Evolutionary conservation across 2,329 filamentous ascomycete species (phyloP).

Genomic region (Colletotrichum destructivum): DNA sequence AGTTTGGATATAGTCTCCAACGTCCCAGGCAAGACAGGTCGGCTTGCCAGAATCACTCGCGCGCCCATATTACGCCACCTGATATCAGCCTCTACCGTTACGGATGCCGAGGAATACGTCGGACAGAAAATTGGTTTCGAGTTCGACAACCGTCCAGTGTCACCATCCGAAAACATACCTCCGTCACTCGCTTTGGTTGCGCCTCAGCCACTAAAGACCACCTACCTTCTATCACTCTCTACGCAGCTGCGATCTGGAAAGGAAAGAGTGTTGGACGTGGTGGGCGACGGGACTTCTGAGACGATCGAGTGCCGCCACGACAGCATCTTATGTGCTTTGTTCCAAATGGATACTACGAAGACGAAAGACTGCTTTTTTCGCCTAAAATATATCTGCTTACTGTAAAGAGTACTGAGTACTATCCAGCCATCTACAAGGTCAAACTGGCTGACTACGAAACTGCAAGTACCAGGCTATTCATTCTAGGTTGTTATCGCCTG

Average conservation of each 20-base stretch:
- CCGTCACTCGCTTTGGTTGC: constrained; percentile 37
- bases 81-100: background rate
- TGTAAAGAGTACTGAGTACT: background rate
- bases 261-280: constrained; percentile 38
- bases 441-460: background rate
- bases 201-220: constrained; percentile 34
- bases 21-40: constrained; percentile 24
- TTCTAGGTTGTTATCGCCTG: background rate
- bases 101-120: constrained; percentile 4
- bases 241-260: constrained; percentile 14
- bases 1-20: constrained; percentile 28
- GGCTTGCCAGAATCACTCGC: constrained; percentile 18
- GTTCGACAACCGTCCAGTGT: constrained; percentile 40
- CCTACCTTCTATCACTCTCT: constrained; percentile 36
- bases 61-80: constrained; percentile 5
- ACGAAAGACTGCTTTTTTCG: background rate
- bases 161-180: constrained; percentile 25
- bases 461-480: background rate
- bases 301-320: constrained; percentile 10
- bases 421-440: background rate
- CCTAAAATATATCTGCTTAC: background rate
- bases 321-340: background rate
- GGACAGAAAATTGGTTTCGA: constrained; percentile 8
- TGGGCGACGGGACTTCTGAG: constrained; percentile 35
- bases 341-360: background rate